Evolutionary conservation across 176 grass and related monocot species (phyloP).

Genomic region (Eragrostis nindensis): DNA sequence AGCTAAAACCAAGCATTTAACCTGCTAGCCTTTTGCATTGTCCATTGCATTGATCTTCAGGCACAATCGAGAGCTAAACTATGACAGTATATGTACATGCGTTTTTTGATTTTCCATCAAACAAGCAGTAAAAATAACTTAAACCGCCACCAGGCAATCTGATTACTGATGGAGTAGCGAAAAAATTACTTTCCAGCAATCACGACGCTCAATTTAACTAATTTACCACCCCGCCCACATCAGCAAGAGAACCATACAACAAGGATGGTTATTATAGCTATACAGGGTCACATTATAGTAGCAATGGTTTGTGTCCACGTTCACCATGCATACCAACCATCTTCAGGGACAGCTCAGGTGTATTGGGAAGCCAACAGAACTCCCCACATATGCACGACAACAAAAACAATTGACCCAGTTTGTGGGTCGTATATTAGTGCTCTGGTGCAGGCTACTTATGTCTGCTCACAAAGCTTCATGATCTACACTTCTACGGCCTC

Average conservation of each 20-base stretch:
- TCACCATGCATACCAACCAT: slow-evolving; percentile 27
- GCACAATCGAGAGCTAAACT: not conserved
- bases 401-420: slow-evolving; percentile 28
- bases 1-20: not conserved
- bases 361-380: slow-evolving; percentile 3
- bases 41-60: not conserved
- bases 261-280: not conserved
- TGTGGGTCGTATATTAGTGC: not conserved
- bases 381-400: slow-evolving; percentile 16
- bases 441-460: not conserved
- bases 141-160: not conserved
- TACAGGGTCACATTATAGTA: slow-evolving; percentile 32
- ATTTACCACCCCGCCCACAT: too few relatives aligned
- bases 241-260: not conserved
- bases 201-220: not conserved
- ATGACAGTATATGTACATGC: not conserved
- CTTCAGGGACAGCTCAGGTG: not conserved
- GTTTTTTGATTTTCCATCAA: not conserved
- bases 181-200: not conserved
- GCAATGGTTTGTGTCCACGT: not conserved
- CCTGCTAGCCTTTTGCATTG: not conserved
- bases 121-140: not conserved
- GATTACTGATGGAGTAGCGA: not conserved
- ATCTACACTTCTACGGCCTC: not conserved
- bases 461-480: slow-evolving; percentile 32